Evolutionary conservation across 352 stramenopile species (phyloP), one percentile per base, ranked within the genome.

Genomic region (Pythium phragmitis): DNA sequence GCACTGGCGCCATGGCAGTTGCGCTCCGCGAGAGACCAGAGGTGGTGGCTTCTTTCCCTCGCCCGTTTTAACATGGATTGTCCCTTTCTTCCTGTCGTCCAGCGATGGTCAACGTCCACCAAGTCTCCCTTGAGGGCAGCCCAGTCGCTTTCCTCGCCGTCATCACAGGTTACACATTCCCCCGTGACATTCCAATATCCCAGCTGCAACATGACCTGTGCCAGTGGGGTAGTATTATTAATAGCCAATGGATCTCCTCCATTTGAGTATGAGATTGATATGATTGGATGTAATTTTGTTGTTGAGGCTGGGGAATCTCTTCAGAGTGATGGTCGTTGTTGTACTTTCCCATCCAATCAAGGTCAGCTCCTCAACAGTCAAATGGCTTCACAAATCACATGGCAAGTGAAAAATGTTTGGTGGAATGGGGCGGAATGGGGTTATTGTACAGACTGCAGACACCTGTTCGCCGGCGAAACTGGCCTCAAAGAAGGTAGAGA

Each of bases 381-480:
- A 57, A 57, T 57, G 51, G 51, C 51, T 57, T 57, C 51, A 57
- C 34, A 43, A n/a, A 57, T 21, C 51, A 57, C 51, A 57, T 57
- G 51, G 51, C 13, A 17, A 11, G 16, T 23, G 4, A 6, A 21
- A 17, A 33, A n/a, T n/a, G 30, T 43, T 45, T 41, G 49, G 49
- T 30, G 49, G 49, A 17, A 2, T 28, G 33, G 49, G 36, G 34
- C 16, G 7, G 45, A 30, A 26, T 33, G 45, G 45, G 45, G 17
- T 50, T 50, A 33, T 19, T 50, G 14, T 21, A 47, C n/a, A 33
- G 34, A 47, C 17, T n/a, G 6, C 28, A 47, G 33, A 34, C 51
- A 57, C 51, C 33, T 56, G 49, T 56, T 56, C 21, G 12, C 8
- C 4, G 14, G 19, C 4, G 36, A 39, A 46, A 47, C 51, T 57